Base-by-base conservation (phyloP, 169 alveolate genomes). In the Plasmodium gaboni region DNA sequence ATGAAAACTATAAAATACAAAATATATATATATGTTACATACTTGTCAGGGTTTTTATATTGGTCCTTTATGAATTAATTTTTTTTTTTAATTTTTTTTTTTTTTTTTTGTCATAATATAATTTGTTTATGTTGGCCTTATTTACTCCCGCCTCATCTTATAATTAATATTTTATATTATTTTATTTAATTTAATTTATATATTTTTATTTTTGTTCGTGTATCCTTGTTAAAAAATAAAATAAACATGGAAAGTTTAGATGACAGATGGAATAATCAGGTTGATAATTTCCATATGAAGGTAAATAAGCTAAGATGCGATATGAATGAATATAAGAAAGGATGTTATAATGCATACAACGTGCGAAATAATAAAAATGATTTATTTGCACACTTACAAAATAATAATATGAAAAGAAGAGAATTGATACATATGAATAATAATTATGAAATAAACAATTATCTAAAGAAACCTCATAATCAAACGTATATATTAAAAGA, bases 371-470 rank as follows among this genome's bases (percentile, higher is more conserved):
- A 38, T 38, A 76, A 76, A 28, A 65, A 80, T 17, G 48, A 26
- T 10, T 38, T 44, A 38, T 51, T 67, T 42, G 38, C 83, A 24
- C 67, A 68, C n/a, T n/a, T 65, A 72, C 48, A 48, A 42, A 80
- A 67, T 48, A 80, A 67, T 60, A 55, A 60, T 15, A 51, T 15
- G 22, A 67, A 59, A 59, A 80, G 67, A 42, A 65, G 90, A 80
- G 90, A 80, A 51, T 24, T 80, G 13, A 80, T 80, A 67, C 65
- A 64, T 68, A 80, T 68, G 28, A 80, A 67, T 70, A 68, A 67
- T 51, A 65, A 64, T 46, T 80, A 67, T 22, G 72, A 80, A 28
- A 38, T 42, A 57, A 80, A 80, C 10, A 60, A 68, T 10, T 15
- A 80, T 67, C 42, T 80, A 19, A 42, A 38, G 15, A 80, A 26